Evolutionary conservation across 208 protist species (phyloP).

Genomic region (Acanthamoeba sp.): DNA sequence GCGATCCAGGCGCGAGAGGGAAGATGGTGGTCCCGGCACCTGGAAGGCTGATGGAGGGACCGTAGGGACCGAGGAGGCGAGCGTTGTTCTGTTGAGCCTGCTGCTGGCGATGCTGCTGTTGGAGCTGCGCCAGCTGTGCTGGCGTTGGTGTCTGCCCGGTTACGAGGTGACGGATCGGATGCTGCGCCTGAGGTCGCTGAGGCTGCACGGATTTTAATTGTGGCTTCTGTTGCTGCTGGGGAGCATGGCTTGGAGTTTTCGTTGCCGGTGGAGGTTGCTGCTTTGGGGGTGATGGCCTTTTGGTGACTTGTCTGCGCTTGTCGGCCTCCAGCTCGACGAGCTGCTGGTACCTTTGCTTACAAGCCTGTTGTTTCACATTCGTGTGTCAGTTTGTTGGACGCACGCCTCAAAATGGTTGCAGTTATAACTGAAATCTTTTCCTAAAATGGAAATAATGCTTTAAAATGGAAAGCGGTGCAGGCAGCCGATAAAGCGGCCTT

Average conservation of each 20-base stretch:
- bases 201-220: too few relatives aligned
- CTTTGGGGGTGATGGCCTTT: background rate
- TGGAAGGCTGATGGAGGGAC: too few relatives aligned
- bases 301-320: background rate
- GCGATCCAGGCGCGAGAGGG: background rate
- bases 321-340: slow-evolving; percentile 19
- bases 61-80: background rate
- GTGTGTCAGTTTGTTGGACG: too few relatives aligned
- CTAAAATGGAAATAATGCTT: too few relatives aligned
- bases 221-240: background rate
- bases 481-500: too few relatives aligned
- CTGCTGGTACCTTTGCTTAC: slow-evolving; percentile 1
- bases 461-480: too few relatives aligned
- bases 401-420: background rate
- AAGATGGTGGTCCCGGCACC: background rate
- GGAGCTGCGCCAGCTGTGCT: background rate
- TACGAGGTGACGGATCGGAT: too few relatives aligned
- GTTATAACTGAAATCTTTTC: too few relatives aligned
- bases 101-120: background rate
- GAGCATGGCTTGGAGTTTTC: background rate
- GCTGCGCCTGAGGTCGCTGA: too few relatives aligned
- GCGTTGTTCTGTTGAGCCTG: background rate
- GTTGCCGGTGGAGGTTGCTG: background rate
- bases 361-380: too few relatives aligned
- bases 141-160: background rate